A percentile compares a stretch with the other conserved stretches of the same genome.
Evolutionary conservation across 1,284 basidiomycete genomes (phyloP).

Genomic region (Ganoderma resinaceum): DNA sequence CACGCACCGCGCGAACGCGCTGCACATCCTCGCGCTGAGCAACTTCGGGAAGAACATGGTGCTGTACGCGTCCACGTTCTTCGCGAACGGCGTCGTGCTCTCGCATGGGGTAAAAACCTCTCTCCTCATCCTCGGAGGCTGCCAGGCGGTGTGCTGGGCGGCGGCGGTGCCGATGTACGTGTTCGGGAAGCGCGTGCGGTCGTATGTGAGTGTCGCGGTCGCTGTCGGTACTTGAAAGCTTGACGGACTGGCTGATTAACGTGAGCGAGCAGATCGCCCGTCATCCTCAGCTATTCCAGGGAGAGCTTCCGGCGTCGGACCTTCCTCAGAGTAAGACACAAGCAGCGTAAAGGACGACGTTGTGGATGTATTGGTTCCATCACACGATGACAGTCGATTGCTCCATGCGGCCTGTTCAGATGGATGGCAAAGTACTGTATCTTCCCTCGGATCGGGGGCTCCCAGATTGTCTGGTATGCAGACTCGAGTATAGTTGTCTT

Average conservation of each 20-base stretch:
- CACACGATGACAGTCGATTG: too few species aligned
- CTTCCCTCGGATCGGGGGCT: too few species aligned
- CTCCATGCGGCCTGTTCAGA: too few species aligned
- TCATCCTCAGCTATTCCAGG: slow-evolving; percentile 22
- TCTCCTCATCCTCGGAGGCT: slow-evolving; percentile 46
- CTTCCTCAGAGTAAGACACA: neutral
- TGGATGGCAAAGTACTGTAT: too few species aligned
- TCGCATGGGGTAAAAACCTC: slow-evolving; percentile 46
- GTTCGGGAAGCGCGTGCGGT: slow-evolving; percentile 49
- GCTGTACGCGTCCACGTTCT: slow-evolving; percentile 52
- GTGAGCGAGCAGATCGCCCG: slow-evolving; percentile 20
- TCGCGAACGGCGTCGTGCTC: slow-evolving; percentile 52
- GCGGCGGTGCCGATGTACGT: slow-evolving; percentile 50
- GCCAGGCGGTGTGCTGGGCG: slow-evolving; percentile 49
- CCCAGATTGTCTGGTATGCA: too few species aligned
- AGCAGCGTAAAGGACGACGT: neutral
- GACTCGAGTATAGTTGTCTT: too few species aligned
- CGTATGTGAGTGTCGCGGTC: slow-evolving; percentile 42
- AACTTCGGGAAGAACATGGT: slow-evolving; percentile 55
- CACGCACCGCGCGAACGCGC: slow-evolving; percentile 47
- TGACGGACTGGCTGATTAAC: neutral
- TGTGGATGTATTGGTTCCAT: neutral
- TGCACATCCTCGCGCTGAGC: slow-evolving; percentile 50
- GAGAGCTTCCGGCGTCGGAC: neutral
- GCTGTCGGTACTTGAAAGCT: too few species aligned